Conservation (phyloP, 352 stramenopile genomes). For the Globisporangium ultimum region DNA sequence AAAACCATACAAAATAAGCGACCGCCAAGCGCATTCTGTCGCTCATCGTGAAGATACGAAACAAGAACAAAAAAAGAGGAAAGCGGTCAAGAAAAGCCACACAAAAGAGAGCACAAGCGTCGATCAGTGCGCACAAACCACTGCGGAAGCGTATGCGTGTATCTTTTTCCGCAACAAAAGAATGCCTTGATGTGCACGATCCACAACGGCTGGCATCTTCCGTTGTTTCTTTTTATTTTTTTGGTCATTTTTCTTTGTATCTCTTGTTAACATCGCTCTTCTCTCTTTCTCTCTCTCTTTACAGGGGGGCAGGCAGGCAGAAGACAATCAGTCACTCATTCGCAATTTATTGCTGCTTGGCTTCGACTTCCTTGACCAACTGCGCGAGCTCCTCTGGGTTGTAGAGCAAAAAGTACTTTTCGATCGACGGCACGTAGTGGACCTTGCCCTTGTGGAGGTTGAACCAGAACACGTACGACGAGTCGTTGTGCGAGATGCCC, state of each 20-base stretch:
- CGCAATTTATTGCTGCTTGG: constrained; percentile 63
- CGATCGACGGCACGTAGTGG: constrained; percentile 81
- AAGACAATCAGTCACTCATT: not conserved
- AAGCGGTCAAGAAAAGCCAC: no score
- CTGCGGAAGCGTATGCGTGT: no score
- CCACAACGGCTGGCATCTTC: no score
- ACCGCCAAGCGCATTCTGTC: no score
- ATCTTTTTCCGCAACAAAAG: no score
- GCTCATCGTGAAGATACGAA: not conserved
- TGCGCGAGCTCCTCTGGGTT: constrained; percentile 82
- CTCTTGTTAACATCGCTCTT: not conserved
- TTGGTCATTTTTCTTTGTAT: not conserved
- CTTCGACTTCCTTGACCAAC: constrained; percentile 82
- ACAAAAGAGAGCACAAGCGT: no score
- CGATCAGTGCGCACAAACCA: no score
- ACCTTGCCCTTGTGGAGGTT: constrained; percentile 86
- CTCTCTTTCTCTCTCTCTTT: constrained; percentile 2
- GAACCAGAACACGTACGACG: constrained; percentile 88
- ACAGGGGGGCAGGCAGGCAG: not conserved
- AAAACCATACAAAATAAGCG: no score
- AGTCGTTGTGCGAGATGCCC: constrained; percentile 87
- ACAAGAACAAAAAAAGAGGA: no score
- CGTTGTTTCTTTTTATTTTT: no score
- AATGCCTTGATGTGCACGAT: no score
- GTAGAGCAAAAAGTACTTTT: constrained; percentile 91